Evolutionary conservation across 2,329 filamentous ascomycete species (phyloP).

Genomic region (Stylonectria norvegica): DNA sequence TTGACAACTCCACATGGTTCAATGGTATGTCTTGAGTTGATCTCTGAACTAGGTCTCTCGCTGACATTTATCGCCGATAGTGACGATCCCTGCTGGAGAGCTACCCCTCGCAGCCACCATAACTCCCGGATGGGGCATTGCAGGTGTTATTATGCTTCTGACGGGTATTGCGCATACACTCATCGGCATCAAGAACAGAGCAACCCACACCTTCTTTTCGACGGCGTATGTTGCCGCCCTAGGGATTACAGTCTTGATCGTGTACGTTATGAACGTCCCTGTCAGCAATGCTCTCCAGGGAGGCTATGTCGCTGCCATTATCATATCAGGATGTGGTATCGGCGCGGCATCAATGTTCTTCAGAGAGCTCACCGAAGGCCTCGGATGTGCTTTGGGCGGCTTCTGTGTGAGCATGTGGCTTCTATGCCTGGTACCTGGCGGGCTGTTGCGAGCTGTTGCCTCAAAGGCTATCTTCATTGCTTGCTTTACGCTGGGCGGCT

Average conservation of each 20-base stretch:
- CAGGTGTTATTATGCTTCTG: constrained; percentile 71
- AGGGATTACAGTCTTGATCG: constrained; percentile 74
- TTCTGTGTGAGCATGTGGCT: constrained; percentile 92
- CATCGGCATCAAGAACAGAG: constrained; percentile 78
- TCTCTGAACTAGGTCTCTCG: not conserved
- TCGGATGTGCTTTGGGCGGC: constrained; percentile 84
- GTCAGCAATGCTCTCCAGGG: constrained; percentile 75
- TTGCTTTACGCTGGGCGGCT: constrained; percentile 64
- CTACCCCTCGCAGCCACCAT: constrained; percentile 72
- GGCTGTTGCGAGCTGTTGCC: constrained; percentile 60
- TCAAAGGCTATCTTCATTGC: constrained; percentile 74
- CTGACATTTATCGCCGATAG: constrained; percentile 30
- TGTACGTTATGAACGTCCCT: constrained; percentile 83
- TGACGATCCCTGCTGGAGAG: constrained; percentile 45
- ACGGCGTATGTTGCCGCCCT: constrained; percentile 69
- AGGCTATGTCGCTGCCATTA: constrained; percentile 76
- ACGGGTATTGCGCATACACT: constrained; percentile 69
- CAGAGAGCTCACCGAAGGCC: constrained; percentile 72
- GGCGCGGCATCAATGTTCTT: constrained; percentile 76
- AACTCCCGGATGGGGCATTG: constrained; percentile 77
- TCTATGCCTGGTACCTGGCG: constrained; percentile 71
- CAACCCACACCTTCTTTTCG: constrained; percentile 78
- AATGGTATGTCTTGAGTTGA: constrained; percentile 30
- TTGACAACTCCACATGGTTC: constrained; percentile 31
- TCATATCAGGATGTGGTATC: constrained; percentile 69